These are phyloP conservation scores for Simmondsia chinensis DNA, from an alignment of 148 eudicot species.

Conservation along the genomic window DNA sequence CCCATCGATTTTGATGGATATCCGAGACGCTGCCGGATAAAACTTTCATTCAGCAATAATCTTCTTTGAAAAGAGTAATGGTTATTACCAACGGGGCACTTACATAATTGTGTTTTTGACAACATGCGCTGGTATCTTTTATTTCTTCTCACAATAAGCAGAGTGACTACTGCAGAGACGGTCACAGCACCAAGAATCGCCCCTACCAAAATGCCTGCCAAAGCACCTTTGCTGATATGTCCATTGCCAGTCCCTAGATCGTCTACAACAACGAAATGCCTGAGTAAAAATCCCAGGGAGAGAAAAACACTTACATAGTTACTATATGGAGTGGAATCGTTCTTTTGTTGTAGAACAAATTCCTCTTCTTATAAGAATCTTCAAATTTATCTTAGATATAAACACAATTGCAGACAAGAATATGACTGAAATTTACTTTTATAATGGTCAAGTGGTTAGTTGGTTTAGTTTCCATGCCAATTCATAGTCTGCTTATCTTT, in stretches of 20 bases:
- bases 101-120: constrained; percentile 38
- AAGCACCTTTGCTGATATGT: constrained; percentile 35
- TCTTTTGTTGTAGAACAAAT: no score
- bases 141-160: constrained; percentile 35
- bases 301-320: neutral
- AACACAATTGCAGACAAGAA: no score
- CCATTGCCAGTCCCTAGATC: constrained; percentile 13
- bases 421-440: no score
- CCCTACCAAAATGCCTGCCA: constrained; percentile 32
- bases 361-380: no score
- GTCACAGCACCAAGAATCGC: constrained; percentile 24
- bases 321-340: neutral
- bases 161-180: constrained; percentile 28
- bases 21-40: constrained; percentile 50
- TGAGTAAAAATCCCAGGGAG: constrained; percentile 1
- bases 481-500: no score
- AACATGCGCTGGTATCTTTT: constrained; percentile 13
- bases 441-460: no score
- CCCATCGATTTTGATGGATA: constrained; percentile 62
- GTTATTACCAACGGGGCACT: constrained; percentile 17
- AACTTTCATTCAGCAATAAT: constrained; percentile 1
- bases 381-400: no score
- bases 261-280: constrained; percentile 24
- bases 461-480: no score
- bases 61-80: neutral